Evolutionary conservation across 2,329 filamentous ascomycete species (phyloP).

Genomic region (Eutypa lata): DNA sequence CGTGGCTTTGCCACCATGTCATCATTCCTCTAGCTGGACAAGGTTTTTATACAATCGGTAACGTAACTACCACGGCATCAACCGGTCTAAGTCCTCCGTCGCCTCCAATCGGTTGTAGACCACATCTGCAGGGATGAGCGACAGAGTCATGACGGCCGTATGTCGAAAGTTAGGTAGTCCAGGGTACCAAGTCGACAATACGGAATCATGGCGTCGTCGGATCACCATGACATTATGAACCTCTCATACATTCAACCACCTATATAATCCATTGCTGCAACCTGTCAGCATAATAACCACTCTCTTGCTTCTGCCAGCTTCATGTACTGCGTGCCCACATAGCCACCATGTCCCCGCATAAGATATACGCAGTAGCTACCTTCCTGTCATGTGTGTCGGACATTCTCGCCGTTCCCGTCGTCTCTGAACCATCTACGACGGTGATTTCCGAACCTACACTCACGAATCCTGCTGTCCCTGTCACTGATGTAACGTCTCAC

Average conservation of each 20-base stretch:
- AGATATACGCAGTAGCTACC: conserved; percentile 4
- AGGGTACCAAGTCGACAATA: neutral
- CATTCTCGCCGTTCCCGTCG: conserved; percentile 30
- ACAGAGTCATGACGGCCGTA: neutral
- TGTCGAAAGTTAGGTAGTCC: neutral
- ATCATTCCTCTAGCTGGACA: neutral
- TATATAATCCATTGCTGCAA: conserved; percentile 2
- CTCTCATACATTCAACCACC: neutral
- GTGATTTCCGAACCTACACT: conserved; percentile 25
- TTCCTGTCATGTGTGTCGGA: conserved; percentile 14
- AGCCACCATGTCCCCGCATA: conserved; percentile 13
- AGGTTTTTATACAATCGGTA: neutral
- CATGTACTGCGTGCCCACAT: neutral
- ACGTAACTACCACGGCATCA: conserved; percentile 9
- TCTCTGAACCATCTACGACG: conserved; percentile 33
- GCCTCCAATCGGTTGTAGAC: neutral
- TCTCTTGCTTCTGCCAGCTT: neutral
- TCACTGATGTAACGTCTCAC: conserved; percentile 62
- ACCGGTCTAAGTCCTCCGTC: neutral
- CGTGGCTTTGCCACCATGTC: neutral
- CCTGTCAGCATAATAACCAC: neutral
- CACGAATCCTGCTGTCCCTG: conserved; percentile 26
- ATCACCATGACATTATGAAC: neutral
- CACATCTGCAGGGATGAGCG: neutral
- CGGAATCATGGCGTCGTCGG: neutral